These are phyloP conservation scores for Claviceps pazoutovae DNA, from an alignment of 2,329 filamentous ascomycete species.

Conservation along the genomic window DNA sequence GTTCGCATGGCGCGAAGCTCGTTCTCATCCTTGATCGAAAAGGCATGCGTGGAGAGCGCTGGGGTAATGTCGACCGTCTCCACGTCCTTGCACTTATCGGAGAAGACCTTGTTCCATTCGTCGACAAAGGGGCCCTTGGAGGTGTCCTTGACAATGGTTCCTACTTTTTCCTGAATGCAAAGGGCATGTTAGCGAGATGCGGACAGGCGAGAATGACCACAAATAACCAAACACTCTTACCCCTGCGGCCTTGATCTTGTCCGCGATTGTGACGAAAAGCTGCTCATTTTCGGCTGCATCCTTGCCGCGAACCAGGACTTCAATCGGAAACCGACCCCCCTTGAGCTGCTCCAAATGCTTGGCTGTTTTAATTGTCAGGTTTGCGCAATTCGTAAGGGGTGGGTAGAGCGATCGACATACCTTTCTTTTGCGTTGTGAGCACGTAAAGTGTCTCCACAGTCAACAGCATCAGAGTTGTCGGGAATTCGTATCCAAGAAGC, in stretches of 20 bases:
- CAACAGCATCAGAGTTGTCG: slow-evolving; percentile 85
- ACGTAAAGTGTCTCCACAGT: slow-evolving; percentile 81
- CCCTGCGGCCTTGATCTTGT: slow-evolving; percentile 76
- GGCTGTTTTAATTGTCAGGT: slow-evolving; percentile 39
- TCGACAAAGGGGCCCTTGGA: slow-evolving; percentile 82
- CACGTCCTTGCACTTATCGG: slow-evolving; percentile 66
- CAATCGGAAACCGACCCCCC: slow-evolving; percentile 80
- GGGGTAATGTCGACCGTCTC: slow-evolving; percentile 78
- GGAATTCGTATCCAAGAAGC: slow-evolving; percentile 97
- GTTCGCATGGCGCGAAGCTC: slow-evolving; percentile 91
- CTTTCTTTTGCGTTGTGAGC: slow-evolving; percentile 94
- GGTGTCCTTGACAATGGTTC: slow-evolving; percentile 70
- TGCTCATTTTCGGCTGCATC: slow-evolving; percentile 85
- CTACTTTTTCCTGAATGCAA: slow-evolving; percentile 66
- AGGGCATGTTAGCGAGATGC: not conserved
- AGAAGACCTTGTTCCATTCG: slow-evolving; percentile 82
- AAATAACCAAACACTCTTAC: slow-evolving; percentile 34
- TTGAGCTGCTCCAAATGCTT: slow-evolving; percentile 88
- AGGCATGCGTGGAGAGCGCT: slow-evolving; percentile 69
- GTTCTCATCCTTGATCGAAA: slow-evolving; percentile 88
- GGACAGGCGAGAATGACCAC: not conserved
- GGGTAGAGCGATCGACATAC: slow-evolving; percentile 28
- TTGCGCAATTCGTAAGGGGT: not conserved
- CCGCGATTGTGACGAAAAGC: slow-evolving; percentile 70
- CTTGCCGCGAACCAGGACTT: slow-evolving; percentile 84